Evolutionary conservation across 2,329 filamentous ascomycete genomes (phyloP).

Genomic region (Diaporthe sp.): DNA sequence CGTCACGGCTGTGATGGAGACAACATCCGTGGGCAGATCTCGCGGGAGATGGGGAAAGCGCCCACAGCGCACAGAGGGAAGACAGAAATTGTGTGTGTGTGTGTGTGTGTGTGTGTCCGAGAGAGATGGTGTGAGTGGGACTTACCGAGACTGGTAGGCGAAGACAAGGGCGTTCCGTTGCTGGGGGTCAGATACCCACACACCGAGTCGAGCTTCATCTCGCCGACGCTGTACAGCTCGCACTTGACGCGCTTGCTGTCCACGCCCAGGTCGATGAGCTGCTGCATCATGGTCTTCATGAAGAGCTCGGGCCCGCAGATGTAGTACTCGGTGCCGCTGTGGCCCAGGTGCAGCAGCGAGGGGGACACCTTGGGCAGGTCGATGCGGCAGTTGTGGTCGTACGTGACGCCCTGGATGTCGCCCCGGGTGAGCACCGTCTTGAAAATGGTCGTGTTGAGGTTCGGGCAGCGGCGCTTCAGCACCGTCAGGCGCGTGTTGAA

Average conservation of each 20-base stretch:
- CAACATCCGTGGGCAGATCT: conserved; percentile 13
- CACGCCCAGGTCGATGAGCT: conserved; percentile 49
- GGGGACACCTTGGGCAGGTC: conserved; percentile 52
- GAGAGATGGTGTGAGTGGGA: background rate
- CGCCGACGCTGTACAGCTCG: conserved; percentile 53
- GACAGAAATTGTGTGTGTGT: background rate
- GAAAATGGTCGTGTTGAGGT: conserved; percentile 53
- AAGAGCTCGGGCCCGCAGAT: conserved; percentile 60
- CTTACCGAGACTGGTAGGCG: conserved; percentile 31
- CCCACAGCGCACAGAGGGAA: background rate
- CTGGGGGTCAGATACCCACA: conserved; percentile 21
- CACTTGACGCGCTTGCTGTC: conserved; percentile 47
- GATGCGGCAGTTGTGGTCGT: conserved; percentile 51
- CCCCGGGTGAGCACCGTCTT: conserved; percentile 55
- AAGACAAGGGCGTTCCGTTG: conserved; percentile 33
- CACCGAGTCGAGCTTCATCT: conserved; percentile 40
- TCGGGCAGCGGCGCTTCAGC: conserved; percentile 47
- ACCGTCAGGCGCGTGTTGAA: conserved; percentile 60
- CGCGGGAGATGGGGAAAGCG: background rate
- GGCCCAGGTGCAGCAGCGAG: conserved; percentile 52
- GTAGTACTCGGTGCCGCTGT: conserved; percentile 56
- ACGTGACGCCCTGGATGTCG: conserved; percentile 52
- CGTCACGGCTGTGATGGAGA: background rate
- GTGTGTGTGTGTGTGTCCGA: background rate
- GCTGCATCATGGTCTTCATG: conserved; percentile 56